Evolutionary conservation across 805 yeast species (phyloP).

Genomic region (Candida argentea): DNA sequence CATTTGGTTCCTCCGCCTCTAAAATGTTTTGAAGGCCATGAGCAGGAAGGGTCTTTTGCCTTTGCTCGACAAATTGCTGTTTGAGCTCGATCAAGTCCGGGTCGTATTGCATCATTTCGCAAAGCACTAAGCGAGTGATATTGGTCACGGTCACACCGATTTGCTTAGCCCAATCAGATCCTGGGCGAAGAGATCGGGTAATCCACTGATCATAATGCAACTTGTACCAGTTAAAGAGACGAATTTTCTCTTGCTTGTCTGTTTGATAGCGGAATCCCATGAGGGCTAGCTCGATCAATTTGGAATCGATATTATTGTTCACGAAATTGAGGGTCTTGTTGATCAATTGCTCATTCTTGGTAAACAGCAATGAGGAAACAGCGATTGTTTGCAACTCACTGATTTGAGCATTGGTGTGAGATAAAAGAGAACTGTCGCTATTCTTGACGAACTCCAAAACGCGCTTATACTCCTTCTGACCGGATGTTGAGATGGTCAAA

Average conservation of each 20-base stretch:
- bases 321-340: slow-evolving; percentile 49
- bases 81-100: slow-evolving; percentile 14
- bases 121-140: slow-evolving; percentile 31
- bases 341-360: slow-evolving; percentile 31
- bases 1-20: slow-evolving; percentile 13
- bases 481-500: slow-evolving; percentile 26
- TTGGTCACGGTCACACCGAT: slow-evolving; percentile 35
- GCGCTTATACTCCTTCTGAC: slow-evolving; percentile 49
- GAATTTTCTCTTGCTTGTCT: slow-evolving; percentile 16
- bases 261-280: slow-evolving; percentile 39
- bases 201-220: slow-evolving; percentile 45
- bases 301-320: slow-evolving; percentile 43
- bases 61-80: slow-evolving; percentile 21
- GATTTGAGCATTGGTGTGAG: slow-evolving; percentile 21
- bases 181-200: slow-evolving; percentile 34
- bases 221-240: slow-evolving; percentile 49
- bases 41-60: slow-evolving; percentile 22
- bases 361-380: slow-evolving; percentile 43
- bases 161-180: slow-evolving; percentile 36
- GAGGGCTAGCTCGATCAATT: slow-evolving; percentile 46
- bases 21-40: slow-evolving; percentile 24
- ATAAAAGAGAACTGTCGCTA: slow-evolving; percentile 34
- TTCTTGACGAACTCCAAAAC: slow-evolving; percentile 42
- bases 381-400: slow-evolving; percentile 46
- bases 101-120: slow-evolving; percentile 28